Conservation (phyloP, 1,139 yeast genomes). For the Scheffersomyces insectosa region DNA sequence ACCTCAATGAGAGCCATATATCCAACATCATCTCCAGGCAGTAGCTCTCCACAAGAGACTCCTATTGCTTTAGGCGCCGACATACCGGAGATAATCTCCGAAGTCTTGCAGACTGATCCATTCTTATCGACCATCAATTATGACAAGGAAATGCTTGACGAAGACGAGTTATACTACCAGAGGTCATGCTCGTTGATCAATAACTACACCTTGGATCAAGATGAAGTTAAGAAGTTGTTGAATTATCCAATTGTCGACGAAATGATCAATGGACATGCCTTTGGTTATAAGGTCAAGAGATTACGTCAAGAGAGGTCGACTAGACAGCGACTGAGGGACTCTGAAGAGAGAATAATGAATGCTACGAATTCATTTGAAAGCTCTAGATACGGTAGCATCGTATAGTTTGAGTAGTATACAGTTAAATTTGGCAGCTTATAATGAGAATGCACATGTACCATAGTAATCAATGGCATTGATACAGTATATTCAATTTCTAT, state of each 20-base stretch:
- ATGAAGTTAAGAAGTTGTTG: conserved; percentile 33
- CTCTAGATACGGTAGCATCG: conserved; percentile 27
- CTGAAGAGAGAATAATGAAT: not conserved
- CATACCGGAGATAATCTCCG: conserved; percentile 21
- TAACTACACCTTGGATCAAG: conserved; percentile 42
- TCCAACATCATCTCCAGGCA: conserved; percentile 27
- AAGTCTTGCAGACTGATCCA: conserved; percentile 26
- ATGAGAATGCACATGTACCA: too few species aligned
- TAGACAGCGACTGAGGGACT: conserved; percentile 5
- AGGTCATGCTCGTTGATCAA: conserved; percentile 37
- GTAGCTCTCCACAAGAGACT: conserved; percentile 25
- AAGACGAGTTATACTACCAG: conserved; percentile 39
- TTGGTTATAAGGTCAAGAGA: conserved; percentile 45
- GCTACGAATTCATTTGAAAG: conserved; percentile 12
- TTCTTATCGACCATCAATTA: conserved; percentile 25
- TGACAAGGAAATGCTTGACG: conserved; percentile 39
- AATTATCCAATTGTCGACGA: conserved; percentile 51
- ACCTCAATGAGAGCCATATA: conserved; percentile 38
- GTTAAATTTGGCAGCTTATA: not conserved
- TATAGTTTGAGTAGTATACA: conserved; percentile 7
- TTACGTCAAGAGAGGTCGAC: conserved; percentile 26
- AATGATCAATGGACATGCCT: conserved; percentile 41
- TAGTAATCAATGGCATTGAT: too few species aligned
- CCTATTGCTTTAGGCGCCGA: conserved; percentile 7
- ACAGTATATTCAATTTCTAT: too few species aligned